A percentile compares a stretch with the other conserved stretches of the same genome.
These are phyloP conservation scores for Venturia nashicola DNA, from an alignment of 2,329 filamentous ascomycete genomes.

Conservation along the genomic window DNA sequence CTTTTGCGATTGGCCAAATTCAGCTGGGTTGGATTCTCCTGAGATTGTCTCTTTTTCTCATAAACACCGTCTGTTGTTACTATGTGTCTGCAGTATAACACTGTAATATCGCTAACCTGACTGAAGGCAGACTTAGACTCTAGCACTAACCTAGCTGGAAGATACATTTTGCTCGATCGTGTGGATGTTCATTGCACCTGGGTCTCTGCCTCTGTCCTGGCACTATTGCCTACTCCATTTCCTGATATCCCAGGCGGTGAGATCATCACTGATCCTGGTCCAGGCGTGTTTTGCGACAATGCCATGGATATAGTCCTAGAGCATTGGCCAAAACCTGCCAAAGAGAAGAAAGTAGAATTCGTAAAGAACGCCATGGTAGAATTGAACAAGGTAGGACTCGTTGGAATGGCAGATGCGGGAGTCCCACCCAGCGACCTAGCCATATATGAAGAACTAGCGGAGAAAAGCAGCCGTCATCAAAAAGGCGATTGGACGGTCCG, in stretches of 20 bases:
- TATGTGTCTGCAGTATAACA: background rate
- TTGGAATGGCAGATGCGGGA: slow-evolving; percentile 59
- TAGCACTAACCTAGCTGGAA: slow-evolving; percentile 38
- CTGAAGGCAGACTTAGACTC: slow-evolving; percentile 42
- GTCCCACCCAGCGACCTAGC: slow-evolving; percentile 42
- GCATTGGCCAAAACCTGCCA: slow-evolving; percentile 44
- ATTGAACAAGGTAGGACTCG: slow-evolving; percentile 52
- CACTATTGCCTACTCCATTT: slow-evolving; percentile 41
- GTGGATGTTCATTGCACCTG: slow-evolving; percentile 60
- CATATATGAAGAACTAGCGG: slow-evolving; percentile 42
- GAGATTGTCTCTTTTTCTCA: background rate
- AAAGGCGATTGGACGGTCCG: slow-evolving; percentile 45
- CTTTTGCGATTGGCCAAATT: background rate
- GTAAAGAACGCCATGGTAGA: slow-evolving; percentile 48
- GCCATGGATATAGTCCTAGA: slow-evolving; percentile 51
- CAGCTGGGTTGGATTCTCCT: background rate
- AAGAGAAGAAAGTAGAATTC: slow-evolving; percentile 40
- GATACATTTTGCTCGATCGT: slow-evolving; percentile 58
- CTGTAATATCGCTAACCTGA: background rate
- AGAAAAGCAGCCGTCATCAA: slow-evolving; percentile 13
- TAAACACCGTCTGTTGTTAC: background rate
- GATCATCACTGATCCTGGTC: slow-evolving; percentile 46
- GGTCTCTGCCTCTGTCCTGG: slow-evolving; percentile 52
- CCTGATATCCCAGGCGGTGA: slow-evolving; percentile 49
- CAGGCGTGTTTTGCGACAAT: slow-evolving; percentile 63